Evolutionary conservation across 2,329 filamentous ascomycete genomes (phyloP).

Genomic region (Sphaerostilbella broomeana): DNA sequence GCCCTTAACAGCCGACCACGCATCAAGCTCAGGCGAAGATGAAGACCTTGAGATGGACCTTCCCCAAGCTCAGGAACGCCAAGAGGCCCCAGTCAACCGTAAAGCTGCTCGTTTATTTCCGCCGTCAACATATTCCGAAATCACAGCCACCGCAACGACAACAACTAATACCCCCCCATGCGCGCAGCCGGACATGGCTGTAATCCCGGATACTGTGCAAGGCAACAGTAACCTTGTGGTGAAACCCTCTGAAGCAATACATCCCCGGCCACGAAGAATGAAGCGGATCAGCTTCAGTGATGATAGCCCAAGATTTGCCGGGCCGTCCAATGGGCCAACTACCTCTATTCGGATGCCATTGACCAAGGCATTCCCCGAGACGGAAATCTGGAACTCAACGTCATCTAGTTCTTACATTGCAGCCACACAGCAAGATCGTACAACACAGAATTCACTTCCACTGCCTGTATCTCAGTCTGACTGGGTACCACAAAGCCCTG

Average conservation of each 20-base stretch:
- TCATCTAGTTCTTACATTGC: constrained; percentile 27
- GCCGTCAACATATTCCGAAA: constrained; percentile 3
- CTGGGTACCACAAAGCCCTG: too few species aligned
- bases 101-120: constrained; percentile 10
- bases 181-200: constrained; percentile 19
- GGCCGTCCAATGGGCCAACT: neutral
- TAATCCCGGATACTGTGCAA: neutral
- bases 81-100: constrained; percentile 21
- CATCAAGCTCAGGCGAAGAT: constrained; percentile 22
- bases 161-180: constrained; percentile 26
- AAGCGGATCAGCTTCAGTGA: constrained; percentile 22
- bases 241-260: neutral
- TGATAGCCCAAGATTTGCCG: constrained; percentile 15
- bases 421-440: constrained; percentile 15
- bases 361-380: constrained; percentile 18
- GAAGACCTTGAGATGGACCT: constrained; percentile 33
- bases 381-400: constrained; percentile 21
- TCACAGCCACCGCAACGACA: neutral
- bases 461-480: neutral
- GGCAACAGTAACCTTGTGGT: neutral
- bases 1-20: constrained; percentile 14
- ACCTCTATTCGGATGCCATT: constrained; percentile 19
- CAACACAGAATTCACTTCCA: neutral
- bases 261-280: constrained; percentile 18
- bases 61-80: constrained; percentile 22